Percentiles rank a stretch among this genome's conserved stretches.
Evolutionary conservation across 2,329 filamentous ascomycete genomes (phyloP).

Genomic region (Gyromitra esculenta): DNA sequence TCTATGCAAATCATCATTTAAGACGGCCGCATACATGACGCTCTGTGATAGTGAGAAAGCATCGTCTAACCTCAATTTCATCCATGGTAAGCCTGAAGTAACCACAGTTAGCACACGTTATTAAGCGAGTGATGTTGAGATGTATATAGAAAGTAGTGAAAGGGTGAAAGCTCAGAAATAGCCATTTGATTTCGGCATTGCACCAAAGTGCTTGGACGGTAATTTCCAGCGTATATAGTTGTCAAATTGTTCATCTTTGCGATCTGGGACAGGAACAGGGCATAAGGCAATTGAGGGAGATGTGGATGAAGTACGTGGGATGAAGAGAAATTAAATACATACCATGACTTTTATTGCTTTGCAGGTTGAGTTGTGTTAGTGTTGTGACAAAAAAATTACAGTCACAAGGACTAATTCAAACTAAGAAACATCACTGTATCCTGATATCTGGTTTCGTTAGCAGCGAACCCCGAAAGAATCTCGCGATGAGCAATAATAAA

Average conservation of each 20-base stretch:
- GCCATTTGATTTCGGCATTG: constrained; percentile 85
- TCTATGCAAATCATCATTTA: constrained; percentile 60
- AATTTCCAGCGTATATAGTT: constrained; percentile 87
- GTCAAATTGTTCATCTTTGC: constrained; percentile 70
- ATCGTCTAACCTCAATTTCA: constrained; percentile 52
- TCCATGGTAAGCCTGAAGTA: constrained; percentile 31
- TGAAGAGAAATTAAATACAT: background rate
- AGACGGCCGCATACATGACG: constrained; percentile 51
- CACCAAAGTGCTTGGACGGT: constrained; percentile 81
- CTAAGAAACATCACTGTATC: background rate
- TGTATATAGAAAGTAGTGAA: constrained; percentile 42
- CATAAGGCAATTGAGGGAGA: background rate
- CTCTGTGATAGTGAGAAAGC: constrained; percentile 31
- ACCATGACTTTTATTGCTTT: constrained; percentile 31
- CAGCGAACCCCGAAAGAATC: constrained; percentile 3
- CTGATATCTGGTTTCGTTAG: constrained; percentile 9
- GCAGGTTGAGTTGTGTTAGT: constrained; percentile 1
- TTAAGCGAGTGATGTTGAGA: constrained; percentile 53
- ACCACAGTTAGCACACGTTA: constrained; percentile 43
- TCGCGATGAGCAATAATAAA: constrained; percentile 16
- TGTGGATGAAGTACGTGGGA: constrained; percentile 33
- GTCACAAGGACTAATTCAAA: background rate
- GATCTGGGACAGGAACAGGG: constrained; percentile 45
- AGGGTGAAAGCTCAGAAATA: constrained; percentile 74
- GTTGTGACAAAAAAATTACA: background rate